These are phyloP conservation scores for Aureobasidium melanogenum DNA, from an alignment of 2,329 filamentous ascomycete species.

Conservation along the genomic window DNA sequence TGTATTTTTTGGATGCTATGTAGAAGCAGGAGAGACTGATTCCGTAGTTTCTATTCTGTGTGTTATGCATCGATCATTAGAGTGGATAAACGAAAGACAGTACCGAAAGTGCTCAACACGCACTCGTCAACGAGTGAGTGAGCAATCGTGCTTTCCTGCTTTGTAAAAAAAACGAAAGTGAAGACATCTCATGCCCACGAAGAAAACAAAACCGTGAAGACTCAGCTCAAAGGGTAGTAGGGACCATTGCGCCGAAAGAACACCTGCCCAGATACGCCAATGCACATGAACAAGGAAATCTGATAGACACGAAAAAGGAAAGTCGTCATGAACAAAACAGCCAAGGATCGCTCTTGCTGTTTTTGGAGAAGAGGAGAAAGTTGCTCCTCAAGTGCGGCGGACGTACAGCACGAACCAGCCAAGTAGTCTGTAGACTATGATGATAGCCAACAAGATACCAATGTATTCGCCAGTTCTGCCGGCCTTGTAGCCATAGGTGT, in stretches of 20 bases:
- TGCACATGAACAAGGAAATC: not conserved
- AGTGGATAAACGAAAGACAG: not conserved
- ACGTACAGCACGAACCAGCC: constrained; percentile 53
- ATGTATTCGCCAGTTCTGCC: constrained; percentile 59
- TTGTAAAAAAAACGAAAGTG: not conserved
- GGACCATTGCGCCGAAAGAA: not conserved
- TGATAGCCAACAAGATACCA: constrained; percentile 70
- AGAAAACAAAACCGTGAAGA: not conserved
- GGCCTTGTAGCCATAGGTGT: constrained; percentile 59
- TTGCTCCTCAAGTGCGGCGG: constrained; percentile 19
- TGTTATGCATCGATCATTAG: not conserved
- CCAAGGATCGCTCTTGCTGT: not conserved
- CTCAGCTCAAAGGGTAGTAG: not conserved
- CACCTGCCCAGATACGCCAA: not conserved
- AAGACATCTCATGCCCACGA: too few relatives aligned
- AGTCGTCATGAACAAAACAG: constrained; percentile 1
- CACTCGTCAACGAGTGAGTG: not conserved
- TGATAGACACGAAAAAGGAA: not conserved
- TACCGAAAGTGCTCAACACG: not conserved
- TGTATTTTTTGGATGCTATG: not conserved
- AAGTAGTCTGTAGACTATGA: constrained; percentile 61
- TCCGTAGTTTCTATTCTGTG: not conserved
- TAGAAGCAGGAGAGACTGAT: not conserved
- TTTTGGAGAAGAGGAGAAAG: too few relatives aligned
- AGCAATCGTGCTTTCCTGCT: not conserved